These are phyloP conservation scores for Nicotiana otophora DNA, from an alignment of 257 asterid genomes.

Conservation along the genomic window DNA sequence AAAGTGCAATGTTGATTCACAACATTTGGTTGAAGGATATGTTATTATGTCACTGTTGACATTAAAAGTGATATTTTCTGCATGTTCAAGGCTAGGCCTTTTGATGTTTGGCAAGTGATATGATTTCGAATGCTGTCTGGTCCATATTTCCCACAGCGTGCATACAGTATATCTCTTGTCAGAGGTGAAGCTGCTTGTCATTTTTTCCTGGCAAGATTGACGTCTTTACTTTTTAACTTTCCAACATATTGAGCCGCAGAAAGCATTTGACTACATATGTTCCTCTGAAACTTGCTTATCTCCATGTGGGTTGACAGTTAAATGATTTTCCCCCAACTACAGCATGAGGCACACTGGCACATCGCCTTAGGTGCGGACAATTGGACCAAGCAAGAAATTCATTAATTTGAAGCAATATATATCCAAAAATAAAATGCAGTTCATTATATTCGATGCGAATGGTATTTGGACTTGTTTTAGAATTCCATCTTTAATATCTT, in stretches of 20 bases:
- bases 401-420: not conserved
- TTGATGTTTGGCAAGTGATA: not conserved
- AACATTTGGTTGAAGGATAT: not conserved
- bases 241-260: not conserved
- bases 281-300: not conserved
- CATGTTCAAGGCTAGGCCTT: not conserved
- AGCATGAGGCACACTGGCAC: not conserved
- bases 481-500: not conserved
- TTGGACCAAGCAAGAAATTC: conserved; percentile 5
- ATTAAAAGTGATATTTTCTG: not conserved
- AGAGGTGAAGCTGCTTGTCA: not conserved
- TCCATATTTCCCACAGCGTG: not conserved
- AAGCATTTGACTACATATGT: not conserved
- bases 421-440: not conserved
- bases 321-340: not conserved
- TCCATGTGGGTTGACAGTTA: not conserved
- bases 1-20: not conserved
- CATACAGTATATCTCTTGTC: not conserved
- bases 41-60: not conserved
- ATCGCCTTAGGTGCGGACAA: not conserved
- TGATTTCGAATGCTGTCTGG: not conserved
- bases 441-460: not conserved
- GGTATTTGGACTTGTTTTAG: not conserved
- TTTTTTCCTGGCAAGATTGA: not conserved
- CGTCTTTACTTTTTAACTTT: not conserved